These are phyloP conservation scores for Colletotrichum abscissum DNA, from an alignment of 2,329 filamentous ascomycete genomes.

Conservation along the genomic window DNA sequence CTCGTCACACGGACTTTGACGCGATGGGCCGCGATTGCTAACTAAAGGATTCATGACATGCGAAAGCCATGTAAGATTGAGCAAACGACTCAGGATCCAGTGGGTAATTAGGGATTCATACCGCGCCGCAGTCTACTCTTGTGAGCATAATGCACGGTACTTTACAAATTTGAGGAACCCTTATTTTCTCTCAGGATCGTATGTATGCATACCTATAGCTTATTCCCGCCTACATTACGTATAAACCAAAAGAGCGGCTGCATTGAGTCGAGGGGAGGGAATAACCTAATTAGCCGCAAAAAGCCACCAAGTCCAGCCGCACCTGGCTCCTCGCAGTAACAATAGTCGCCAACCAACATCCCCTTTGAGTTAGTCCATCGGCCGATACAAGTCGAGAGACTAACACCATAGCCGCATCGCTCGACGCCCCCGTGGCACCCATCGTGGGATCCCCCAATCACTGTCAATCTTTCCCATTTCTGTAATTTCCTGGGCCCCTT, in stretches of 20 bases:
- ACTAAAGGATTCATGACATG: background rate
- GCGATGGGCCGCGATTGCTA: background rate
- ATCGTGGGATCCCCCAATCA: constrained; percentile 31
- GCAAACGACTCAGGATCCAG: background rate
- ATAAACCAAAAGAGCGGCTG: background rate
- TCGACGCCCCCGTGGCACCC: constrained; percentile 18
- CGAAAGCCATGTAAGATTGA: background rate
- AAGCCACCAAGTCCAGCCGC: background rate
- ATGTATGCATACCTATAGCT: constrained; percentile 9
- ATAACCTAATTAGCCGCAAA: background rate
- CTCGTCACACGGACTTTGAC: background rate
- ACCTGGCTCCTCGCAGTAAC: background rate
- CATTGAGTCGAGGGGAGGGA: background rate
- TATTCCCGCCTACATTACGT: background rate
- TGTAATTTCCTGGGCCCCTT: constrained; percentile 33
- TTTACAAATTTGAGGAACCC: background rate
- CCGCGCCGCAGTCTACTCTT: background rate
- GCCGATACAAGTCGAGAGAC: constrained; percentile 1
- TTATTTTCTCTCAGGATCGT: background rate
- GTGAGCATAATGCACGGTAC: background rate
- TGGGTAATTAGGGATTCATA: background rate
- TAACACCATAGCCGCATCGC: background rate
- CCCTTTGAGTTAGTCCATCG: constrained; percentile 22
- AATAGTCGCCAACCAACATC: constrained; percentile 1
- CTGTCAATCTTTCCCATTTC: constrained; percentile 21